Conservation (phyloP, 345 rosid genomes). For the Alliaria petiolata region DNA sequence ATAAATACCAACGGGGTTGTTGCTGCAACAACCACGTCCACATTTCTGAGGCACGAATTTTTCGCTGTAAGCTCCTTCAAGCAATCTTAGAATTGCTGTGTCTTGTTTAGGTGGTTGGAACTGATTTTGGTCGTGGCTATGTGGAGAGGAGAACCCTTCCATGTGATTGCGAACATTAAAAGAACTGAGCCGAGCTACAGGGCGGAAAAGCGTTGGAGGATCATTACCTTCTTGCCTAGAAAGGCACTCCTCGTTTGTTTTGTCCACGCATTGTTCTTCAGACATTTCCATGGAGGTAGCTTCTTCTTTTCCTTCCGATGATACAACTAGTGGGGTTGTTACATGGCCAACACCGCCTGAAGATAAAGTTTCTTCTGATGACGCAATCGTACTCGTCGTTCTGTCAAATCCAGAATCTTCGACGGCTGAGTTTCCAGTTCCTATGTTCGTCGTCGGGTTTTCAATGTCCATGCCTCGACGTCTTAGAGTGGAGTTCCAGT, state of each 20-base stretch:
- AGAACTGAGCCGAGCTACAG: conserved; percentile 64
- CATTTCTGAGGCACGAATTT: conserved; percentile 61
- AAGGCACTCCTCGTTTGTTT: conserved; percentile 23
- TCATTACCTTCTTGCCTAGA: conserved; percentile 39
- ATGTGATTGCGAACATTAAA: conserved; percentile 39
- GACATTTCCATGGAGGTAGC: conserved; percentile 40
- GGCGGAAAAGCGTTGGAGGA: conserved; percentile 60
- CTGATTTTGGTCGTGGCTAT: conserved; percentile 33
- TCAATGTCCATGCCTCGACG: conserved; percentile 46
- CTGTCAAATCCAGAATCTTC: conserved; percentile 46
- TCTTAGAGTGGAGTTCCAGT: conserved; percentile 82
- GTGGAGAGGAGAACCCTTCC: conserved; percentile 37
- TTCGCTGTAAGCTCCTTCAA: conserved; percentile 52
- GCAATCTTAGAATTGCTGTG: conserved; percentile 49
- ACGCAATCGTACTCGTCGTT: conserved; percentile 38
- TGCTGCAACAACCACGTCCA: conserved; percentile 64
- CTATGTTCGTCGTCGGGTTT: conserved; percentile 22
- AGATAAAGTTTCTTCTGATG: conserved; percentile 76
- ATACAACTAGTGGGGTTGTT: conserved; percentile 43
- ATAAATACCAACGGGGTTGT: conserved; percentile 15
- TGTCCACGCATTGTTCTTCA: conserved; percentile 42
- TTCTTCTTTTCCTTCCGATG: conserved; percentile 53
- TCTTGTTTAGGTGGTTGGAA: conserved; percentile 42
- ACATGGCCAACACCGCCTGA: conserved; percentile 48
- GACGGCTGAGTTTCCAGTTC: conserved; percentile 29